Evolutionary conservation across 106 monocot genomes (phyloP), one percentile per base, ranked within the genome.

Genomic region (Allium fistulosum): DNA sequence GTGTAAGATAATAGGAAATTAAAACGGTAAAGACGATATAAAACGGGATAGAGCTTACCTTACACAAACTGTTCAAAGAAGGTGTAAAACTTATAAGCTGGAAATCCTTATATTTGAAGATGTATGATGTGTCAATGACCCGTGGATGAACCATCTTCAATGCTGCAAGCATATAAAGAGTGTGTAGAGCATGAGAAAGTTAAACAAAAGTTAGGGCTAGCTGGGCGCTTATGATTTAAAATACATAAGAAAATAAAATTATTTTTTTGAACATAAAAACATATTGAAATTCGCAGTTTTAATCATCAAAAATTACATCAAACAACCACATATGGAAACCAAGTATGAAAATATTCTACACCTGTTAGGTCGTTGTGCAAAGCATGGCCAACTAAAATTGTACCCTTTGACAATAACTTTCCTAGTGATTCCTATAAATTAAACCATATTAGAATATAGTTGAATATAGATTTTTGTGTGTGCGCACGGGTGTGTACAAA

Each of bases 321-420:
- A 37, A 37, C 4, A 37, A 37, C 5, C 37, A 37, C 5, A 37
- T 5, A 37, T 37, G 22, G 22, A 37, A 37, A 37, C 37, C 4
- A 57, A 46, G 68, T 26, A 69, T 9, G 57, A 45, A 14, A 11
- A 45, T 13, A 12, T 57, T 28, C n/a, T 37, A 12, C 75, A 95
- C 94, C 94, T 73, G 48, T 78, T 69, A 95, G 69, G 78, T 95
- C 94, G 81, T 85, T 90, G 69, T 85, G 62, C 65, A 91, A 59
- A 77, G 82, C 75, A 61, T 95, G 94, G 57, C 94, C 94, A 60
- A 88, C 78, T 71, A 95, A 72, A 62, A 95, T 91, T 28, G 79
- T 80, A 28, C 90, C 94, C 70, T 73, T 65, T 50, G 63, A 72
- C 61, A 95, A 72, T 48, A 94, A 59, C 64, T 83, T 88, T 77